A percentile compares a stretch with the other conserved stretches of the same genome.
Conservation (phyloP, 495 filamentous ascomycete species). For the Aspergillus steynii region DNA sequence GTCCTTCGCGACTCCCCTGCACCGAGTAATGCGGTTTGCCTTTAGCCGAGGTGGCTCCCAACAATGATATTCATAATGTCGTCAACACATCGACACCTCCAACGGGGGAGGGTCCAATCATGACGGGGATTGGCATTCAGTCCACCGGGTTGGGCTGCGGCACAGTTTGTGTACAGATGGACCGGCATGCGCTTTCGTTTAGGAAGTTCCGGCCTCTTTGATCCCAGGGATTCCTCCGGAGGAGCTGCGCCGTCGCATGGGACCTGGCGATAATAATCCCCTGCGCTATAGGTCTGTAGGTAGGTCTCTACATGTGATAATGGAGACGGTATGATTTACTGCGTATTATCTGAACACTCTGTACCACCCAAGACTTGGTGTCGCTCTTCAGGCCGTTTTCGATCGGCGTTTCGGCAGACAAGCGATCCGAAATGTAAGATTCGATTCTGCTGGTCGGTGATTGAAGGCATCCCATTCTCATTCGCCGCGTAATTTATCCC, state of each 20-base stretch:
- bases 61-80: conserved; percentile 10
- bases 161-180: conserved; percentile 20
- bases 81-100: background rate
- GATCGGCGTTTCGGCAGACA: conserved; percentile 12
- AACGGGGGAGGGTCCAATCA: background rate
- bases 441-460: conserved; percentile 12
- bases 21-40: background rate
- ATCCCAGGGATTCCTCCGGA: no score
- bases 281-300: no score
- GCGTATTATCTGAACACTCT: no score
- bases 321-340: no score
- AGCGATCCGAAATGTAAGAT: conserved; percentile 8
- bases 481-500: background rate
- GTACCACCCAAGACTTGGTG: no score
- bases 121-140: conserved; percentile 6
- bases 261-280: no score
- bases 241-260: no score
- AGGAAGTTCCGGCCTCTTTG: background rate
- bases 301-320: no score
- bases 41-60: background rate
- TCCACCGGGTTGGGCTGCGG: conserved; percentile 18
- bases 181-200: background rate
- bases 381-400: conserved; percentile 4
- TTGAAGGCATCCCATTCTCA: background rate
- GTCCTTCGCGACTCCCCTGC: no score